Percentiles rank a stretch among this genome's conserved stretches.
These are phyloP conservation scores for Dujonia santamariae DNA, from an alignment of 1,139 yeast species.

Conservation along the genomic window DNA sequence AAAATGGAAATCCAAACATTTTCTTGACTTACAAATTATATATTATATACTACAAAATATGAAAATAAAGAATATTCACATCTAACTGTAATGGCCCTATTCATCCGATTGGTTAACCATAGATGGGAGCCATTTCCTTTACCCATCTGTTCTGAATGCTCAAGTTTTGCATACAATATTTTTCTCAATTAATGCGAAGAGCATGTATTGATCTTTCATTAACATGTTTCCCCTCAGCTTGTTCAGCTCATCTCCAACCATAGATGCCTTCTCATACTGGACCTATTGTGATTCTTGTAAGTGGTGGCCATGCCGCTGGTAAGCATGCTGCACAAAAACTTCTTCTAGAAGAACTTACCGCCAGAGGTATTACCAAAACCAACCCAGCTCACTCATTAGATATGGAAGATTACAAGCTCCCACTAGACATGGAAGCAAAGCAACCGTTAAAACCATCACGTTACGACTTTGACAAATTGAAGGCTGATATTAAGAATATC, in stretches of 20 bases:
- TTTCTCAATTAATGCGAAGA: background rate
- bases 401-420: conserved; percentile 9
- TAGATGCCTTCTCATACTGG: too few relatives aligned
- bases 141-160: background rate
- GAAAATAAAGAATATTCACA: too few relatives aligned
- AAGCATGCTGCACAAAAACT: conserved; percentile 40
- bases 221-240: too few relatives aligned
- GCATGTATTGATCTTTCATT: too few relatives aligned
- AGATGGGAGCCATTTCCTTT: too few relatives aligned
- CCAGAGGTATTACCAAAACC: conserved; percentile 9
- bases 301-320: conserved; percentile 78
- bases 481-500: conserved; percentile 13
- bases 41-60: too few relatives aligned
- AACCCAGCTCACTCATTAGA: conserved; percentile 10
- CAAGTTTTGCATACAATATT: background rate
- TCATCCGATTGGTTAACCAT: too few relatives aligned
- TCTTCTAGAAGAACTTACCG: conserved; percentile 25
- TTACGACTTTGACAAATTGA: conserved; percentile 30
- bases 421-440: too few relatives aligned
- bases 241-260: too few relatives aligned
- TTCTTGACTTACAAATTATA: too few relatives aligned
- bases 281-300: conserved; percentile 52
- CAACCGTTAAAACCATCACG: conserved; percentile 38
- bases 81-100: too few relatives aligned
- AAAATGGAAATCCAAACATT: too few relatives aligned